Conservation (phyloP, 2,329 filamentous ascomycete genomes). For the Botryotinia convoluta region DNA sequence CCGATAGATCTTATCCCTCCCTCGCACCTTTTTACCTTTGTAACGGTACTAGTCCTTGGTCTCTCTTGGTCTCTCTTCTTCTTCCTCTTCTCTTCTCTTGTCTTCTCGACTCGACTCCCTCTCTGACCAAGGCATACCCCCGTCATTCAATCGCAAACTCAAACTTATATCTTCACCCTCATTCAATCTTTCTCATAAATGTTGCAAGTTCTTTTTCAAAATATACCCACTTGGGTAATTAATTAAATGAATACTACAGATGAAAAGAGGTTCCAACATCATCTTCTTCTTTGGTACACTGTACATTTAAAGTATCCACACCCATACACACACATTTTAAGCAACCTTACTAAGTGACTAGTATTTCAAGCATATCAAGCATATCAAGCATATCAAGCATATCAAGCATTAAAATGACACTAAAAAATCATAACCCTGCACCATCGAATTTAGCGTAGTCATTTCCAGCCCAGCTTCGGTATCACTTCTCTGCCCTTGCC, state of each 20-base stretch:
- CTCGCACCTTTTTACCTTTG: not conserved
- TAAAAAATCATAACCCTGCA: not conserved
- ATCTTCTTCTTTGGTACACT: not conserved
- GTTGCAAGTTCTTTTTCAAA: no score
- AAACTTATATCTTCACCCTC: not conserved
- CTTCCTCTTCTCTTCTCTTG: not conserved
- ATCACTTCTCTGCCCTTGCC: slow-evolving; percentile 1
- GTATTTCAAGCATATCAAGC: not conserved
- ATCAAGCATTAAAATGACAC: slow-evolving; percentile 2
- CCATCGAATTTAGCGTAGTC: slow-evolving; percentile 12
- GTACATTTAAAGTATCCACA: not conserved
- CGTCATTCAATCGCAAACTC: not conserved
- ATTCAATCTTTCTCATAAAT: not conserved
- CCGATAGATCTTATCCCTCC: not conserved
- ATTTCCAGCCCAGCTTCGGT: slow-evolving; percentile 8
- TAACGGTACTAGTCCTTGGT: not conserved
- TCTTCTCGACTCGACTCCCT: not conserved
- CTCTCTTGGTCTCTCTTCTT: not conserved
- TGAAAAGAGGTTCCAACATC: no score
- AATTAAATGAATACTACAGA: no score
- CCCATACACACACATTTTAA: not conserved
- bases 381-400: slow-evolving; percentile 3
- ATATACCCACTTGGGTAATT: no score
- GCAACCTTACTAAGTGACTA: not conserved
- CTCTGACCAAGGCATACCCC: not conserved